Conservation (phyloP, 2,329 filamentous ascomycete genomes). For the Penicillium occitanis region DNA sequence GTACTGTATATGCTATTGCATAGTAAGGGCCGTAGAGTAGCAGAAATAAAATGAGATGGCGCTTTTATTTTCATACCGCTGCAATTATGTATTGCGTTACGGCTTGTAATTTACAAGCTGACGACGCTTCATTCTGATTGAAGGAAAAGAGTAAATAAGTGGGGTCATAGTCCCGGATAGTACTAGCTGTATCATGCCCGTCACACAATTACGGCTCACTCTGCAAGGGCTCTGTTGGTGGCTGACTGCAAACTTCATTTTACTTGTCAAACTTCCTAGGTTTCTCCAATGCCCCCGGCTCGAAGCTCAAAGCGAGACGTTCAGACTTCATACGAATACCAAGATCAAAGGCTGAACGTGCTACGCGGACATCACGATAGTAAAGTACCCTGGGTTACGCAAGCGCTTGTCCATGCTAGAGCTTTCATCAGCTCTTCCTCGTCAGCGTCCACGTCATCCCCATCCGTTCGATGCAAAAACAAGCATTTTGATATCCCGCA, state of each 20-base stretch:
- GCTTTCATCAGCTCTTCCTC: slow-evolving; percentile 9
- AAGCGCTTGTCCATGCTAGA: slow-evolving; percentile 11
- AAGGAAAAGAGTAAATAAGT: background rate
- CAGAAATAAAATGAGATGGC: background rate
- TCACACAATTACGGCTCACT: background rate
- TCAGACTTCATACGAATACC: background rate
- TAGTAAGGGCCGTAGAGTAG: background rate
- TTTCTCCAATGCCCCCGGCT: background rate
- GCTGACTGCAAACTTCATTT: background rate
- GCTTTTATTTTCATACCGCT: background rate
- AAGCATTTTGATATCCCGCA: background rate
- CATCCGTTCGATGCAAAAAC: background rate
- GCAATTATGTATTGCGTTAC: background rate
- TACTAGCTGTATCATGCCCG: background rate
- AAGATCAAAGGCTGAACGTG: background rate
- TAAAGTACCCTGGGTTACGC: background rate
- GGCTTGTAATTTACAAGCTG: background rate
- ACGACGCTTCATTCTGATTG: background rate
- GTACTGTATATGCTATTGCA: background rate
- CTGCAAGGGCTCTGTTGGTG: background rate
- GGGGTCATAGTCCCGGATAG: background rate
- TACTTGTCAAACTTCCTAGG: background rate
- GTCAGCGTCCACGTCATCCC: slow-evolving; percentile 20
- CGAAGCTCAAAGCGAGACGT: background rate
- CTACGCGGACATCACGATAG: background rate